A percentile compares a stretch with the other conserved stretches of the same genome.
Conservation (phyloP, 2,329 filamentous ascomycete genomes). For the Xylaria sp. region DNA sequence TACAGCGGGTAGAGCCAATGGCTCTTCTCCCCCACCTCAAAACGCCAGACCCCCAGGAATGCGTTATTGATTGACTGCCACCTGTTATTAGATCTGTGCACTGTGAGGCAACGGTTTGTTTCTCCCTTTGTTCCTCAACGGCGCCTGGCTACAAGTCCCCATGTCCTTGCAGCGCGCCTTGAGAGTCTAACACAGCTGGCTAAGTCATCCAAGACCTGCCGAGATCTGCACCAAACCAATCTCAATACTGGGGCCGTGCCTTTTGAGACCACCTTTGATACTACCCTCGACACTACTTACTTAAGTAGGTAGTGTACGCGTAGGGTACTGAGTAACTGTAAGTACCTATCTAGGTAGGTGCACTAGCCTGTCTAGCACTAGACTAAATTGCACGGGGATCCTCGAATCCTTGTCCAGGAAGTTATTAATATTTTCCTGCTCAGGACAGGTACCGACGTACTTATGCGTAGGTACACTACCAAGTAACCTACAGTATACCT, state of each 20-base stretch:
- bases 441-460: no score
- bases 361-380: constrained; percentile 14
- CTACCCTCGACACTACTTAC: constrained; percentile 4
- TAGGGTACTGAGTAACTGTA: no score
- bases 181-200: neutral
- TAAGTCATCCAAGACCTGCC: constrained; percentile 17
- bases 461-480: no score
- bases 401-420: constrained; percentile 25
- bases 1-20: constrained; percentile 2
- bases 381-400: constrained; percentile 21
- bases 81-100: neutral
- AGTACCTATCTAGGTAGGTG: no score
- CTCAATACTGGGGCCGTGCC: constrained; percentile 12
- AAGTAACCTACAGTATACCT: no score
- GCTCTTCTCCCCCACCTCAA: neutral
- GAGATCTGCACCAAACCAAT: constrained; percentile 27
- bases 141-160: neutral
- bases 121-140: neutral
- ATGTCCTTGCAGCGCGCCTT: neutral
- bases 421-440: constrained; percentile 13
- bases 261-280: no score
- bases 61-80: constrained; percentile 3
- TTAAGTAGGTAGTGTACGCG: no score
- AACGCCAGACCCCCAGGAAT: neutral
- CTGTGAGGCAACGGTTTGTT: neutral